These are phyloP conservation scores for Cutaneotrichosporon cutaneum DNA, from an alignment of 1,284 basidiomycete species.

Conservation along the genomic window DNA sequence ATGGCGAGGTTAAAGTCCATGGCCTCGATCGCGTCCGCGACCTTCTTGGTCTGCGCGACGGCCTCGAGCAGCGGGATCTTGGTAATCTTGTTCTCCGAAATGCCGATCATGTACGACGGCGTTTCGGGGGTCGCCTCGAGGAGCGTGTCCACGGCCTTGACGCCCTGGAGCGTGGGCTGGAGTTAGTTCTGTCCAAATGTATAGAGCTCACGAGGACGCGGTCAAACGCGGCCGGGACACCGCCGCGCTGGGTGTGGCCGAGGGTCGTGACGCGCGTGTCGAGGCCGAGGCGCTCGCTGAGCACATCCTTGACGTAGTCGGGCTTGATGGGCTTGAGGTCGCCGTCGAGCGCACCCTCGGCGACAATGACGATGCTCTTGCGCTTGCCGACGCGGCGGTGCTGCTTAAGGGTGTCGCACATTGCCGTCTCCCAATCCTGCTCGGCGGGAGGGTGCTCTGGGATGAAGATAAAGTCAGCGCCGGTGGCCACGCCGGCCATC, in stretches of 20 bases:
- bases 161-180: constrained; percentile 89
- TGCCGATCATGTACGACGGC: constrained; percentile 96
- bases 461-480: constrained; percentile 96
- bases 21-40: constrained; percentile 75
- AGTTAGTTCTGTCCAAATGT: neutral
- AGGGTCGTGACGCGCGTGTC: constrained; percentile 98
- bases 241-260: constrained; percentile 95
- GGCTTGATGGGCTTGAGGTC: constrained; percentile 86
- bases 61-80: constrained; percentile 89
- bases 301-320: constrained; percentile 84
- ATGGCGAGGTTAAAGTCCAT: constrained; percentile 87
- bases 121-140: constrained; percentile 85
- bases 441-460: constrained; percentile 82
- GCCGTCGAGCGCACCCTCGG: constrained; percentile 88
- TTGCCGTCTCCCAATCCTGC: constrained; percentile 83
- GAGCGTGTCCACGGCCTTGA: constrained; percentile 87
- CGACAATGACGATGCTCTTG: constrained; percentile 97
- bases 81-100: constrained; percentile 92
- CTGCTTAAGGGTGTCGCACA: constrained; percentile 88
- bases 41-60: constrained; percentile 82
- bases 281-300: constrained; percentile 80
- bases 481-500: constrained; percentile 86
- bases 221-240: constrained; percentile 87
- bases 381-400: constrained; percentile 91
- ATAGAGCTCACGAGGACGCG: constrained; percentile 70